Evolutionary conservation across 441 rosid genomes (phyloP).

Genomic region (Pelargonium citronellum): DNA sequence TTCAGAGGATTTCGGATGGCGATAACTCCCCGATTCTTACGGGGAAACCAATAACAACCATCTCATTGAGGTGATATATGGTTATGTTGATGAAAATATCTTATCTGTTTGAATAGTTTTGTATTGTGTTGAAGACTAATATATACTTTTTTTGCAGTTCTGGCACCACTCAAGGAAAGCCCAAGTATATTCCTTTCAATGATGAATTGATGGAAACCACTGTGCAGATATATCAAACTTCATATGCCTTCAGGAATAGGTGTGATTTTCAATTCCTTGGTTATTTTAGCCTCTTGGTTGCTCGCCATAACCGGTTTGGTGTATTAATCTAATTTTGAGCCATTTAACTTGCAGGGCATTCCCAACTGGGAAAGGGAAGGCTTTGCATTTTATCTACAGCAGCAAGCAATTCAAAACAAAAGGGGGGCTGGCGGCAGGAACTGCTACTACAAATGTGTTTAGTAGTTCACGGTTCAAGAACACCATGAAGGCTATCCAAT

Average conservation of each 20-base stretch:
- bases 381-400: constrained; percentile 67
- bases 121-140: not conserved
- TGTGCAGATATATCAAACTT: constrained; percentile 71
- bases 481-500: constrained; percentile 56
- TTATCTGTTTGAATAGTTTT: not conserved
- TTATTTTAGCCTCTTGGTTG: not conserved
- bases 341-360: constrained; percentile 51
- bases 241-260: constrained; percentile 91
- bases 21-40: constrained; percentile 65
- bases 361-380: constrained; percentile 63
- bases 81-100: not conserved
- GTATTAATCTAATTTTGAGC: not conserved
- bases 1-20: constrained; percentile 64
- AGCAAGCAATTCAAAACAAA: constrained; percentile 67
- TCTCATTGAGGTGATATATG: constrained; percentile 61
- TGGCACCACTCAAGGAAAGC: constrained; percentile 90
- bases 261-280: constrained; percentile 19
- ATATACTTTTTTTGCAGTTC: constrained; percentile 45
- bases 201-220: constrained; percentile 74
- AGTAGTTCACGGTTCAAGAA: constrained; percentile 52
- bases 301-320: not conserved
- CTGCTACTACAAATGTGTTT: constrained; percentile 82
- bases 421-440: constrained; percentile 74
- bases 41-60: constrained; percentile 58
- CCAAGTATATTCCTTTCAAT: constrained; percentile 75